Evolutionary conservation across 345 rosid species (phyloP).

Genomic region (Mercurialis annua): DNA sequence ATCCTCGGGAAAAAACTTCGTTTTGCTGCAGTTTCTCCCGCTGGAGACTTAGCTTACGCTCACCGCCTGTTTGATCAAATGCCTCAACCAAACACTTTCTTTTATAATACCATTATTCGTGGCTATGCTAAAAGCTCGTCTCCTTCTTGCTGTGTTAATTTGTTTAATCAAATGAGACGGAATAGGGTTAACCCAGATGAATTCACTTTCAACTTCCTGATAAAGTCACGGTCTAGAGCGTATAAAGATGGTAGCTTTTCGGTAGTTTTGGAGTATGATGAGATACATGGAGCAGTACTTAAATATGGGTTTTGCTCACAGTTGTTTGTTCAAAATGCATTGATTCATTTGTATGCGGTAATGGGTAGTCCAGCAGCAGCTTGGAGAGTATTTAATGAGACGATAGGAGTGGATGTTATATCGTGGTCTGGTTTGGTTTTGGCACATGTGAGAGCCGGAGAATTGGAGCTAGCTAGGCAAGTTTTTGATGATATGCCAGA

Average conservation of each 20-base stretch:
- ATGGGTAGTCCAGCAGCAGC: slow-evolving; percentile 16
- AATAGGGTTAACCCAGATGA: slow-evolving; percentile 24
- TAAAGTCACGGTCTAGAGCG: slow-evolving; percentile 24
- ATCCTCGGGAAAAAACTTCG: slow-evolving; percentile 21
- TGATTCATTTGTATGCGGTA: slow-evolving; percentile 33
- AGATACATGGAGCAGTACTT: slow-evolving; percentile 28
- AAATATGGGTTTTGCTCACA: slow-evolving; percentile 30
- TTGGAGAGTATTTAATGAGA: slow-evolving; percentile 23
- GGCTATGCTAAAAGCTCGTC: slow-evolving; percentile 25
- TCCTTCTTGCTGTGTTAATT: slow-evolving; percentile 14
- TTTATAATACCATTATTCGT: slow-evolving; percentile 29
- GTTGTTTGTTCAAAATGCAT: slow-evolving; percentile 30
- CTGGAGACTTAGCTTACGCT: slow-evolving; percentile 26
- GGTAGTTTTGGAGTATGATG: slow-evolving; percentile 12
- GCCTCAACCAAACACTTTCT: slow-evolving; percentile 26
- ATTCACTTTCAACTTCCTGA: slow-evolving; percentile 29
- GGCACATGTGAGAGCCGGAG: slow-evolving; percentile 22
- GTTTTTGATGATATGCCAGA: slow-evolving; percentile 32
- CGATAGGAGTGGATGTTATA: slow-evolving; percentile 23
- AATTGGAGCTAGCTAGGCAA: slow-evolving; percentile 24
- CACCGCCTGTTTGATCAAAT: slow-evolving; percentile 29
- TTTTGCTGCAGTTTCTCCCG: slow-evolving; percentile 19
- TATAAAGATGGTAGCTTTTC: slow-evolving; percentile 1
- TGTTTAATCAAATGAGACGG: slow-evolving; percentile 29
- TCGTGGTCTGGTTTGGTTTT: slow-evolving; percentile 31